Conservation (phyloP, 2,329 filamentous ascomycete genomes). For the Pseudogymnoascus sp. region DNA sequence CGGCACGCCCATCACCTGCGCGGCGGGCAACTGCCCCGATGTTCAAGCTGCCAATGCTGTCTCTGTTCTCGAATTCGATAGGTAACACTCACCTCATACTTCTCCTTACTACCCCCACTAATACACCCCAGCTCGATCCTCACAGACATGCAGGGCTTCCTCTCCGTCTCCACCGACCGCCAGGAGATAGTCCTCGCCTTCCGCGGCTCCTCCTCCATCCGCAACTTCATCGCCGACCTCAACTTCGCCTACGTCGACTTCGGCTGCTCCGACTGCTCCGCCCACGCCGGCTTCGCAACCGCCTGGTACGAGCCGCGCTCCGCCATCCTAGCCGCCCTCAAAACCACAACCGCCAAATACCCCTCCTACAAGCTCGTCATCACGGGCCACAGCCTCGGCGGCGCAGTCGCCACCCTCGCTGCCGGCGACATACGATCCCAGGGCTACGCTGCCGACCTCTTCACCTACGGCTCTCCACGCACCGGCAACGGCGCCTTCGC, state of each 20-base stretch:
- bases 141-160: constrained; percentile 42
- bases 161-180: constrained; percentile 41
- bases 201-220: constrained; percentile 40
- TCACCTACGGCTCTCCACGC: constrained; percentile 60
- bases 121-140: constrained; percentile 29
- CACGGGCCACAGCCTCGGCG: constrained; percentile 65
- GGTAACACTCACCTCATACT: constrained; percentile 11
- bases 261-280: constrained; percentile 21
- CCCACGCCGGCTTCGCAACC: constrained; percentile 51
- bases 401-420: constrained; percentile 52
- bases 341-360: constrained; percentile 28
- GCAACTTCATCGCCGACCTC: constrained; percentile 17
- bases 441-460: constrained; percentile 45
- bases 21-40: constrained; percentile 17
- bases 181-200: constrained; percentile 51
- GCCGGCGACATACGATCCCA: constrained; percentile 45
- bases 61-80: constrained; percentile 14
- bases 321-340: constrained; percentile 36
- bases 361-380: constrained; percentile 46
- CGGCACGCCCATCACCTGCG: constrained; percentile 16
- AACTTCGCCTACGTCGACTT: constrained; percentile 16
- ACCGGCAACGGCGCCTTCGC: constrained; percentile 50
- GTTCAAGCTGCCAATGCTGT: constrained; percentile 15
- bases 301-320: constrained; percentile 47
- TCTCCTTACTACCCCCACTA: not conserved